phyloP scores from a whole-genome alignment of 2,329 filamentous ascomycete species.

The Achaetomium macrosporum region DNA sequence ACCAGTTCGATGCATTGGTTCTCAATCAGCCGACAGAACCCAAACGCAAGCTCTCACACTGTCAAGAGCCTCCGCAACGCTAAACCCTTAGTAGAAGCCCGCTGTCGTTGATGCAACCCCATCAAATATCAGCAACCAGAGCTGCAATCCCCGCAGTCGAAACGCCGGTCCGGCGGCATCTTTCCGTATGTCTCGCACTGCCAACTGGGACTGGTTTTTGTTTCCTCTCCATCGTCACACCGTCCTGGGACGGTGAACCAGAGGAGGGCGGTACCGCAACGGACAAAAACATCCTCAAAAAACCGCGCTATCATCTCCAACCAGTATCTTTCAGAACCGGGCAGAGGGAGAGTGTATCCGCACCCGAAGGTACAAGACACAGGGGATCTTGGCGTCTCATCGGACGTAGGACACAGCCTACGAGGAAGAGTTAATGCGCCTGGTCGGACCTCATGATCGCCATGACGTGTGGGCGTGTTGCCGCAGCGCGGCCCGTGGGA shows the following conservation, averaged over 20 bases:
- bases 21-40: slow-evolving; percentile 12
- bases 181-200: slow-evolving; percentile 76
- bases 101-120: slow-evolving; percentile 23
- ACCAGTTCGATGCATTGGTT: slow-evolving; percentile 20
- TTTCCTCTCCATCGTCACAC: slow-evolving; percentile 59
- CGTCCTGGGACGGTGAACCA: slow-evolving; percentile 26
- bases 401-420: slow-evolving; percentile 37
- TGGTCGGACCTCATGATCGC: slow-evolving; percentile 44
- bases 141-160: slow-evolving; percentile 11
- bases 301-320: slow-evolving; percentile 64
- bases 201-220: slow-evolving; percentile 94
- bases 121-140: slow-evolving; percentile 26
- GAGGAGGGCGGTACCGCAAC: slow-evolving; percentile 64
- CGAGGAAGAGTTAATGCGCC: slow-evolving; percentile 51
- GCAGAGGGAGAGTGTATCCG: slow-evolving; percentile 41
- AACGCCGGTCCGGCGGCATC: slow-evolving; percentile 35
- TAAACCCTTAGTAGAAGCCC: slow-evolving; percentile 16
- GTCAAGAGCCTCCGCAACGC: slow-evolving; percentile 10
- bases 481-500: slow-evolving; percentile 38
- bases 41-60: slow-evolving; percentile 13
- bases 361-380: slow-evolving; percentile 25
- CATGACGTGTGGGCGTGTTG: slow-evolving; percentile 41
- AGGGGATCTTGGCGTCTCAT: slow-evolving; percentile 44
- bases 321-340: slow-evolving; percentile 31
- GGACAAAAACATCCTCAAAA: slow-evolving; percentile 95